Conservation (phyloP, 2,329 filamentous ascomycete genomes). For the Decorospora gaudefroyi region DNA sequence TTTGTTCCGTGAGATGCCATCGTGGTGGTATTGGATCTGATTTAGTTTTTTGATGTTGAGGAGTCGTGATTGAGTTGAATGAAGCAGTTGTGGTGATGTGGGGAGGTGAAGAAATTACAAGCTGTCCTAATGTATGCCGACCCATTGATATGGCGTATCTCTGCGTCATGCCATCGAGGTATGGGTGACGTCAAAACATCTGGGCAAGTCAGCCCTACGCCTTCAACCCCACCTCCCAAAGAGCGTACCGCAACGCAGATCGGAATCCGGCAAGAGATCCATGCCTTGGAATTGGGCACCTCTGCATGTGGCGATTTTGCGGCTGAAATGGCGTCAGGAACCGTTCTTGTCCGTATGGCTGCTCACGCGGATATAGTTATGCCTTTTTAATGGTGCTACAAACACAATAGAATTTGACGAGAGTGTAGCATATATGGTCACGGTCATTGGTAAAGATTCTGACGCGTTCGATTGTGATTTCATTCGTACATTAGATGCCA, state of each 20-base stretch:
- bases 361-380: neutral
- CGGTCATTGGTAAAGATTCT: neutral
- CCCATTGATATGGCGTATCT: slow-evolving; percentile 13
- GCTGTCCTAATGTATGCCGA: slow-evolving; percentile 4
- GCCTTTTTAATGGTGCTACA: too few relatives aligned
- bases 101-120: neutral
- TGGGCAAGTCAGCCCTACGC: slow-evolving; percentile 2
- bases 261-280: slow-evolving; percentile 1
- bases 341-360: neutral
- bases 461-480: slow-evolving; percentile 14
- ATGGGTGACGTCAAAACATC: slow-evolving; percentile 23
- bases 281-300: neutral
- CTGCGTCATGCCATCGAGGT: slow-evolving; percentile 26
- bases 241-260: neutral
- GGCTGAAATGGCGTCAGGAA: slow-evolving; percentile 7
- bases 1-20: slow-evolving; percentile 25
- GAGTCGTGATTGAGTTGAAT: neutral
- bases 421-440: too few relatives aligned
- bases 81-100: neutral
- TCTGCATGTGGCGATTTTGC: slow-evolving; percentile 4
- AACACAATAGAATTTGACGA: too few relatives aligned
- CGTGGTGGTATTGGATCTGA: slow-evolving; percentile 10
- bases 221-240: slow-evolving; percentile 3
- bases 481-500: slow-evolving; percentile 9
- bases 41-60: neutral